These are phyloP conservation scores for Cercospora zeina DNA, from an alignment of 2,329 filamentous ascomycete species.

Conservation along the genomic window DNA sequence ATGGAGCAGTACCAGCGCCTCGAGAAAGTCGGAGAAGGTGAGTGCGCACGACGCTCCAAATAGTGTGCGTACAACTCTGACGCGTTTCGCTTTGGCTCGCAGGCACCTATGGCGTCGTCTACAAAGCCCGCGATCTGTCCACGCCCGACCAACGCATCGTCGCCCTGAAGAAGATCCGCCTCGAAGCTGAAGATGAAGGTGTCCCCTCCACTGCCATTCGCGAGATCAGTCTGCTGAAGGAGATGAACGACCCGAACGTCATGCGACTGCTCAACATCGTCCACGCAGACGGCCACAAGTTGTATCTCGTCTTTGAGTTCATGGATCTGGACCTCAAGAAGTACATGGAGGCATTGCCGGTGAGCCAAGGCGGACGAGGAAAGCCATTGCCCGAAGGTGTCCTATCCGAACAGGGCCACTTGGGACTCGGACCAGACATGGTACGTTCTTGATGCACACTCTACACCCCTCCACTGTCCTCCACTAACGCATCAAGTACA, in stretches of 20 bases:
- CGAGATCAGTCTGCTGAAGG: conserved; percentile 90
- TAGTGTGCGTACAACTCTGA: neutral
- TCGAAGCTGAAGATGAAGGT: conserved; percentile 92
- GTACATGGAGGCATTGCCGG: conserved; percentile 89
- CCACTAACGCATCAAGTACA: conserved; percentile 1
- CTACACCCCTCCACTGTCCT: neutral
- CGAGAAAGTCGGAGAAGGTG: conserved; percentile 95
- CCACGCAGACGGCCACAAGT: conserved; percentile 89
- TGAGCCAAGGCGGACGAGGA: conserved; percentile 79
- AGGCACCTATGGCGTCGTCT: conserved; percentile 95
- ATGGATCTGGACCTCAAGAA: conserved; percentile 91
- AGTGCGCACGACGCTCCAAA: conserved; percentile 34
- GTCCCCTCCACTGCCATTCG: conserved; percentile 91
- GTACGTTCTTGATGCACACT: conserved; percentile 20
- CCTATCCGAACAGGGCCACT: conserved; percentile 59
- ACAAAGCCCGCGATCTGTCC: conserved; percentile 85
- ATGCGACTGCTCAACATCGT: conserved; percentile 88
- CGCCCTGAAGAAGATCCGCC: conserved; percentile 90
- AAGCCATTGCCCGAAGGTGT: conserved; percentile 77
- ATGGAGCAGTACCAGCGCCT: conserved; percentile 77
- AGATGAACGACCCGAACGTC: conserved; percentile 91
- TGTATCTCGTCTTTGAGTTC: conserved; percentile 91
- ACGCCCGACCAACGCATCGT: conserved; percentile 78
- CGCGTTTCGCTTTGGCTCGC: conserved; percentile 8
- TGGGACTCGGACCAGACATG: conserved; percentile 76